Percentiles rank a stretch among this genome's conserved stretches.
phyloP scores from a whole-genome alignment of 2,329 filamentous ascomycete species.

The Chaetomium olivaceum region DNA sequence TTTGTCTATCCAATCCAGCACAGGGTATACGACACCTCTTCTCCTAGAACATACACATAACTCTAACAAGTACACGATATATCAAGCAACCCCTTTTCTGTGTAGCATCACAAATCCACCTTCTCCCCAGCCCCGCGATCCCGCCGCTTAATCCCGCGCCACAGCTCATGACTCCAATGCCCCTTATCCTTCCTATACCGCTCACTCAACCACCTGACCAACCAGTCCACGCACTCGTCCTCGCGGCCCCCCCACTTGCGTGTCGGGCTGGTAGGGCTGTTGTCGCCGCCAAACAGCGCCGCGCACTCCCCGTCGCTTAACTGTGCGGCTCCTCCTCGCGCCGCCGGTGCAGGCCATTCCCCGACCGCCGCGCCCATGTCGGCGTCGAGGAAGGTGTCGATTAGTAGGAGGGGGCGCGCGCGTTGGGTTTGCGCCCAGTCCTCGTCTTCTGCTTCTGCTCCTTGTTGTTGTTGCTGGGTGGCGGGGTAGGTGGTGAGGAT shows the following conservation, averaged over 20 bases:
- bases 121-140: neutral
- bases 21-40: neutral
- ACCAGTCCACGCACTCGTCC: constrained; percentile 56
- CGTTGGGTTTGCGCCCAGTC: constrained; percentile 54
- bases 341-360: constrained; percentile 52
- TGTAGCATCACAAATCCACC: constrained; percentile 5
- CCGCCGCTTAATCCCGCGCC: constrained; percentile 36
- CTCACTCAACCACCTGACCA: constrained; percentile 46
- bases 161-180: constrained; percentile 51
- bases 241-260: constrained; percentile 31
- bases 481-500: constrained; percentile 40
- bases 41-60: neutral
- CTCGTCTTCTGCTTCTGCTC: no score
- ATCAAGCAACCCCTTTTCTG: no score
- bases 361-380: constrained; percentile 61
- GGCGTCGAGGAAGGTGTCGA: constrained; percentile 67
- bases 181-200: constrained; percentile 40
- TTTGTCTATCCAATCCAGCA: neutral
- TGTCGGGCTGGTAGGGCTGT: no score
- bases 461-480: neutral
- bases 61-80: neutral
- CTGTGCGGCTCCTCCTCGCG: constrained; percentile 33
- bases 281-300: neutral
- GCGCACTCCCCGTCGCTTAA: constrained; percentile 42
- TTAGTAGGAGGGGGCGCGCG: constrained; percentile 58